Base-by-base conservation (phyloP, 371 early-diverging fungal genomes). In the Capniomyces stellatus region DNA sequence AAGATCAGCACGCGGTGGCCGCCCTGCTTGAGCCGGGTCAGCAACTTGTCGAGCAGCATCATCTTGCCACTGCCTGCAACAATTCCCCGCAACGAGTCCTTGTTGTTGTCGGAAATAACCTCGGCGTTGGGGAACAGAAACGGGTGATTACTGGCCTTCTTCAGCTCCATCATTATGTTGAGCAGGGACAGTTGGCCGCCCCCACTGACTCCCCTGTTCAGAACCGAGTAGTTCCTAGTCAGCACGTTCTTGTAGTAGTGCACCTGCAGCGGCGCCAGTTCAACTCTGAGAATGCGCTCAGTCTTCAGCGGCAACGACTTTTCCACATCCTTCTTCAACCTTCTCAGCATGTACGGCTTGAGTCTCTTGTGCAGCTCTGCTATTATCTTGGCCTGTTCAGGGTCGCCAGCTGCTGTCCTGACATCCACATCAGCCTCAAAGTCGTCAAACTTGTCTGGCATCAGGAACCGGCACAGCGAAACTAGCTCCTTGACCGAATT, bases 91-190 rank as follows among this genome's bases (percentile, higher is more conserved):
- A 88, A 68, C 54, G 79, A 80, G 4, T 85, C 89, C 19, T 83
- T 78, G 13, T 79, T 75, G 50, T 72, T 70, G 1, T 66, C 71
- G 18, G 78, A 74, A 27, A 47, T 30, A 46, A 54, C 48, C 71
- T 97, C 97, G 2, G 89, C 89, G 50, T 87, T 85, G 12, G 85
- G 85, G 43, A 99, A 86, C 43, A 99, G 70, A 65, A 84, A 99
- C 1, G 99, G 99, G 66, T 99, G 99, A 64, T 98, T 99, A 58
- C 94, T 87, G 48, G 92, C 95, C 66, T 99, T 99, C 66, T 98
- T 91, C 29, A 99, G 79, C 76, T 94, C 92, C 64, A 89, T 93
- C 48, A 92, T 86, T 46, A 95, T 85, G 63, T 97, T 97, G 23
- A 89, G 75, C 75, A 90, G 79, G 59, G 84, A 90, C 71, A 86